Percentiles rank a stretch among this genome's conserved stretches.
These are phyloP conservation scores for Otatea glauca DNA, from an alignment of 176 grass and related monocot genomes.

Conservation along the genomic window DNA sequence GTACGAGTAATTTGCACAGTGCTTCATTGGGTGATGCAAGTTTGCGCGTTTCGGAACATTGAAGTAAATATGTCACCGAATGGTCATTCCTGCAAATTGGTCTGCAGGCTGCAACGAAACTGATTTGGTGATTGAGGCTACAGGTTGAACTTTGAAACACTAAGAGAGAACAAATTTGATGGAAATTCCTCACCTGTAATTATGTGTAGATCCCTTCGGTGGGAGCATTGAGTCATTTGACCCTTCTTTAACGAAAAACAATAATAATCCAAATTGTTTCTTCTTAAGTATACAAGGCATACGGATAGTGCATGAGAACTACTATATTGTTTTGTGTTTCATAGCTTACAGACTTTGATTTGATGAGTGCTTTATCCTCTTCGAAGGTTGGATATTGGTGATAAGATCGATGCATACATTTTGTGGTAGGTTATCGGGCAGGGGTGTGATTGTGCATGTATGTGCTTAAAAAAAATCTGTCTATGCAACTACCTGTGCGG, in stretches of 20 bases:
- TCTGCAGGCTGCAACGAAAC: background rate
- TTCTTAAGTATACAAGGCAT: constrained; percentile 1
- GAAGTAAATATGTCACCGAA: background rate
- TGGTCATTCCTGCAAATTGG: background rate
- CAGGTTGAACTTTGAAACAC: background rate
- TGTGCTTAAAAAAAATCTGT: background rate
- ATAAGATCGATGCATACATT: background rate
- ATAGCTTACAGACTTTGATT: background rate
- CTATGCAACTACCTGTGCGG: background rate
- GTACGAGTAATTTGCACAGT: background rate
- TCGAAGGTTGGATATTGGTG: background rate
- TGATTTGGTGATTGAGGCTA: background rate
- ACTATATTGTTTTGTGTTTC: background rate
- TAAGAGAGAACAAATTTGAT: background rate
- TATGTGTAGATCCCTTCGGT: background rate
- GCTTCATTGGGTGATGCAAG: background rate
- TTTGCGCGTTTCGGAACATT: background rate
- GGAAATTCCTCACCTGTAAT: background rate
- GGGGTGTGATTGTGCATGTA: background rate
- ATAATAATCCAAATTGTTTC: background rate
- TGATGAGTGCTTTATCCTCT: constrained; percentile 7
- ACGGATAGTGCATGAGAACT: background rate
- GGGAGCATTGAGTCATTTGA: background rate
- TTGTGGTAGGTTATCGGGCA: background rate
- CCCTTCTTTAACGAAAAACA: background rate